phyloP scores from a whole-genome alignment of 192 early-diverging fungal species.

The Gamsiella multidivaricata region DNA sequence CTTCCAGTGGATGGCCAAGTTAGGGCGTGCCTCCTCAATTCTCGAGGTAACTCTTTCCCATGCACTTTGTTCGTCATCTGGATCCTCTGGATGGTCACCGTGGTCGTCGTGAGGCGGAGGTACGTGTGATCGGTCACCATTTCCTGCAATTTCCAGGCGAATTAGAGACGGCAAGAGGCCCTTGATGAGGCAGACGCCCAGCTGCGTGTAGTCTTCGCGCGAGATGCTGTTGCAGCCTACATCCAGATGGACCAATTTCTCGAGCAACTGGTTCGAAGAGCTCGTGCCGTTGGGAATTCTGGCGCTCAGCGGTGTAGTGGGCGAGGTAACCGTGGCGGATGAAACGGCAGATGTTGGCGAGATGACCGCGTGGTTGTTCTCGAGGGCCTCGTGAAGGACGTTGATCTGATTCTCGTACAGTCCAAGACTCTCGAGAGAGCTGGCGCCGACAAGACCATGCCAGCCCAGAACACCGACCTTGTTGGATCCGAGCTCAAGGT shows the following conservation, averaged over 20 bases:
- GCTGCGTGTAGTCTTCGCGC: slow-evolving; percentile 52
- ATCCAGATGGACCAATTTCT: slow-evolving; percentile 50
- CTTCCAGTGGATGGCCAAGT: slow-evolving; percentile 60
- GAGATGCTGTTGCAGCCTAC: slow-evolving; percentile 62
- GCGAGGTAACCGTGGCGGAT: neutral
- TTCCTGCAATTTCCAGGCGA: slow-evolving; percentile 61
- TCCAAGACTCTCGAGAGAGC: slow-evolving; percentile 52
- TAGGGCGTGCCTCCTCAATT: slow-evolving; percentile 46
- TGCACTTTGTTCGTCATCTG: slow-evolving; percentile 35
- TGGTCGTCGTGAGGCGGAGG: slow-evolving; percentile 26
- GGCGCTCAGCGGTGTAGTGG: neutral
- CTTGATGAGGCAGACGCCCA: slow-evolving; percentile 54
- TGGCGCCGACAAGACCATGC: slow-evolving; percentile 49
- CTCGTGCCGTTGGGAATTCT: slow-evolving; percentile 6
- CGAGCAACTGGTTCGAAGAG: slow-evolving; percentile 4
- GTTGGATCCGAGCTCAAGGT: slow-evolving; percentile 60
- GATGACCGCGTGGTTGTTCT: slow-evolving; percentile 10
- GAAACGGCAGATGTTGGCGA: slow-evolving; percentile 1
- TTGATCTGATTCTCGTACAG: slow-evolving; percentile 58
- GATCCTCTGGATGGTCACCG: slow-evolving; percentile 18
- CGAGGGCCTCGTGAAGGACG: slow-evolving; percentile 41
- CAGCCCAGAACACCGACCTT: slow-evolving; percentile 53
- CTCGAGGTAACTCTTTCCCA: slow-evolving; percentile 54
- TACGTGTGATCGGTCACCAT: slow-evolving; percentile 50
- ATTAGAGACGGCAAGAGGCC: slow-evolving; percentile 49